Base-by-base conservation (phyloP, 2,329 filamentous ascomycete genomes). In the Fusarium haematococcum region DNA sequence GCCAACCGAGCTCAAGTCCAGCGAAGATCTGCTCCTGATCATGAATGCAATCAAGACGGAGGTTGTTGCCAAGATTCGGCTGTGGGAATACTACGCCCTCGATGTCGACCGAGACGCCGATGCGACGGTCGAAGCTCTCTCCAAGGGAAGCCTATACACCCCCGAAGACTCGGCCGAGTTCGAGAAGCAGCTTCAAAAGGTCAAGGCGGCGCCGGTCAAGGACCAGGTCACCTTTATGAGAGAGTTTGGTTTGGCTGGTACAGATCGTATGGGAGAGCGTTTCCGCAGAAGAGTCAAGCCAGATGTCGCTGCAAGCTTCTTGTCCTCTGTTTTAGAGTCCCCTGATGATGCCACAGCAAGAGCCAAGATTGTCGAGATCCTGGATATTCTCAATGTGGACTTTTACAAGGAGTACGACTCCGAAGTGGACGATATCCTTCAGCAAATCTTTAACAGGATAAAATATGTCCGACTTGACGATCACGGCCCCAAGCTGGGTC, bases 391-490 rank as follows among this genome's bases (percentile, higher is more conserved):
- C 77, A 99, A 99, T 79, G 87, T 98, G 37, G 90, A 93, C 3
- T 94, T 96, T 79, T 99, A 99, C 85, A 90, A 92, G 73, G 97
- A 99, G 83, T 99, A 97, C 81, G 95, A 99, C 80, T 86, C 85
- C 23, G 97, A 99, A 80, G 87, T 93, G 13, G 90, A 90, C 30
- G 94, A 94, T 74, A 97, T 98, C 75, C 88, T 98, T 65, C 92
- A 98, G 71, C 96, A 99, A 83, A 86, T 98, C 30, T 97, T 93
- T 86, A 97, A 98, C 81, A 92, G 97, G 70, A 94, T 95, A 85
- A 98, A 98, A 83, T 99, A 99, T 84, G 90, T 96, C 72, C 93
- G 97, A 43, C 84, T 99, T n/a, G 97, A 98, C 74, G 93, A 95
- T 0, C 90, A 98, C 80, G 97, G 97, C 1, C 97, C 97, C 4